A percentile compares a stretch with the other conserved stretches of the same genome.
Evolutionary conservation across 176 grass and related monocot species (phyloP).

Genomic region (Urochloa ruziziensis): DNA sequence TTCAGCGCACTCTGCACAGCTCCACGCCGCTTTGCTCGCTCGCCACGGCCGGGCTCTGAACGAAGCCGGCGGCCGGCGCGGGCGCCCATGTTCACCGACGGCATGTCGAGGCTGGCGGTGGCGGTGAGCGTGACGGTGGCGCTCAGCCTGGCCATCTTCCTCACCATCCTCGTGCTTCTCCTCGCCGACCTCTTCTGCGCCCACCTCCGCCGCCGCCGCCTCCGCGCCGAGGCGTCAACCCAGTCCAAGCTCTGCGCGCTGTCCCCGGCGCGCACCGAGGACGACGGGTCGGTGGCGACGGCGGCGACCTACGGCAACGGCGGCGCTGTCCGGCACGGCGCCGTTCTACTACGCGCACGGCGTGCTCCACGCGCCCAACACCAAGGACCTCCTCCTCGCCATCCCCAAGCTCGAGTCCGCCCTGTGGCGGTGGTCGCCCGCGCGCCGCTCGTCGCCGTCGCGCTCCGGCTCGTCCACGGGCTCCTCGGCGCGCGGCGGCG

Average conservation of each 20-base stretch:
- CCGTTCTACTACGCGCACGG: conserved; percentile 61
- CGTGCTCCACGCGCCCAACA: conserved; percentile 41
- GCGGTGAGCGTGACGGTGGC: conserved; percentile 49
- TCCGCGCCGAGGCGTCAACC: conserved; percentile 2
- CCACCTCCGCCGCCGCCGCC: conserved; percentile 29
- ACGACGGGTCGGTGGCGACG: conserved; percentile 28
- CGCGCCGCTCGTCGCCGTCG: conserved; percentile 24
- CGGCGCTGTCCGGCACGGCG: conserved; percentile 42
- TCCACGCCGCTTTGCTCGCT: not conserved
- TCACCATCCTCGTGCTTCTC: conserved; percentile 50
- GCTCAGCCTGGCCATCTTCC: conserved; percentile 48
- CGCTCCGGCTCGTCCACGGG: not conserved
- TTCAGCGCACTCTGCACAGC: too few relatives aligned
- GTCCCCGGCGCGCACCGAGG: conserved; percentile 20
- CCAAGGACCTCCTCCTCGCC: conserved; percentile 55
- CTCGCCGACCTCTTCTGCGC: conserved; percentile 61
- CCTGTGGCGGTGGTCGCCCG: conserved; percentile 49
- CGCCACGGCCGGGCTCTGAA: not conserved
- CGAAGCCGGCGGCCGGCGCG: too few relatives aligned
- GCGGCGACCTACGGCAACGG: not conserved
- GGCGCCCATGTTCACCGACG: conserved; percentile 40
- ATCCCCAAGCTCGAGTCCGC: conserved; percentile 51
- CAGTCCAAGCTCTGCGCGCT: not conserved
- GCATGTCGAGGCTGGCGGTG: conserved; percentile 43
- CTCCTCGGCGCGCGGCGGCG: conserved; percentile 24